Base-by-base conservation (phyloP, 2,329 filamentous ascomycete genomes). In the Aphanocladium album region DNA sequence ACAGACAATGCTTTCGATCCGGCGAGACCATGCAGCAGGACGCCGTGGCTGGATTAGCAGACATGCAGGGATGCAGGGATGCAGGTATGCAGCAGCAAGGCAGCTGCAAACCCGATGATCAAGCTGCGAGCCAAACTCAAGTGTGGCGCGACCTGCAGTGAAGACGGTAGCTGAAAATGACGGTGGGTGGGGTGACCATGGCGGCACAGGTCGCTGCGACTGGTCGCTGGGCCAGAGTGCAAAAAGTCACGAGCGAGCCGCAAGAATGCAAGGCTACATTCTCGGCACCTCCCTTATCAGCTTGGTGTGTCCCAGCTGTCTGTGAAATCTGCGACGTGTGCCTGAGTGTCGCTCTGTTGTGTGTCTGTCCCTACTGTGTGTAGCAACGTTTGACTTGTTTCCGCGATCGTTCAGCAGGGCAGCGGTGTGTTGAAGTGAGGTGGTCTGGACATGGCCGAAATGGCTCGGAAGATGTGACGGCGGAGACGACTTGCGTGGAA, bases 91-190 rank as follows among this genome's bases (percentile, higher is more conserved):
- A 46, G 14, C 27, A n/a, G 41, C 43, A 33, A 43, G 11, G 23
- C 23, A 19, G 25, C 37, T 45, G 57, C 57, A 59, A 45, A 45
- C 17, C 39, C 37, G 57, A 59, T 59, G 57, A 59, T 51, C 45
- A 46, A 51, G 47, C 57, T 52, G 47, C 47, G 56, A 51, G 47
- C 37, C 47, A 58, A 58, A 45, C 21, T 35, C 23, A 11, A 35
- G n/a, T 45, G 45, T 60, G 58, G 52, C 52, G 52, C 60, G 46
- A 61, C 53, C 27, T 61, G 60, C 60, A 61, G 52, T 16, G 53
- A 61, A 50, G 46, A 57, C 17, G 19, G 35, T 51, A 61, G 60
- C 60, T 61, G 60, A 61, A 61, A 57, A 56, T 54, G 57, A 54
- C 49, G 57, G 27, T 35, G 57, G 27, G 57, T 59, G 57, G 57